Base-by-base conservation (phyloP, 2,329 filamentous ascomycete genomes). In the Elsinoe fawcettii region DNA sequence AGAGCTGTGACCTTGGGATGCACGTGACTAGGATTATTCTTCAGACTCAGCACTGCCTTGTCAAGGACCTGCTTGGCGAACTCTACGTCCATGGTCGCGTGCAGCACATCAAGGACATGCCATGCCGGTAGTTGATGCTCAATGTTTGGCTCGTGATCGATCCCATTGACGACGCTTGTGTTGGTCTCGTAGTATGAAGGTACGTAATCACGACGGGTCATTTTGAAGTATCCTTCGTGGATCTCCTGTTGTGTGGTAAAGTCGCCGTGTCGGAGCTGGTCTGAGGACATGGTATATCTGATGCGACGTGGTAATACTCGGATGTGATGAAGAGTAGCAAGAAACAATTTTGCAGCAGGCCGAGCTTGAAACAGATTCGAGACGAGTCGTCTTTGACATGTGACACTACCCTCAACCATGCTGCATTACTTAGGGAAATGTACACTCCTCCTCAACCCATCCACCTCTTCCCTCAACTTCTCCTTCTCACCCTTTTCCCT, bases 401-500 rank as follows among this genome's bases (percentile, higher is more conserved):
- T 30, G 27, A 30, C 9, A 30, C 27, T n/a, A n/a, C 27, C 27
- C 27, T 5, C 5, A 30, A 30, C 5, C 27, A 12, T 30, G 9
- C 27, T 30, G 27, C 34, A n/a, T 41, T 20, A 39, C n/a, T 47
- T 27, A 23, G 34, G n/a, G 30, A 49, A 18, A 16, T 36, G 30
- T 9, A 34, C 30, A 5, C 25, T 39, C 30, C 27, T 16, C n/a
- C 5, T 51, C 46, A 51, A 32, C 14, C 25, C 46, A 20, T 86
- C 80, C 60, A 85, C 20, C 39, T 43, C 39, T 7, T 20, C 20
- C 16, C 20, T 43, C 39, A 43, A 43, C 20, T 20, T 43, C 16
- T 43, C 39, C 39, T 11, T 20, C 39, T 43, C 39, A 8, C 14
- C 16, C 58, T 67, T 65, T 66, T 86, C 80, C 60, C 85, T 81